A percentile compares a stretch with the other conserved stretches of the same genome.
These are phyloP conservation scores for Eucommia ulmoides DNA, from an alignment of 257 asterid species.

Conservation along the genomic window DNA sequence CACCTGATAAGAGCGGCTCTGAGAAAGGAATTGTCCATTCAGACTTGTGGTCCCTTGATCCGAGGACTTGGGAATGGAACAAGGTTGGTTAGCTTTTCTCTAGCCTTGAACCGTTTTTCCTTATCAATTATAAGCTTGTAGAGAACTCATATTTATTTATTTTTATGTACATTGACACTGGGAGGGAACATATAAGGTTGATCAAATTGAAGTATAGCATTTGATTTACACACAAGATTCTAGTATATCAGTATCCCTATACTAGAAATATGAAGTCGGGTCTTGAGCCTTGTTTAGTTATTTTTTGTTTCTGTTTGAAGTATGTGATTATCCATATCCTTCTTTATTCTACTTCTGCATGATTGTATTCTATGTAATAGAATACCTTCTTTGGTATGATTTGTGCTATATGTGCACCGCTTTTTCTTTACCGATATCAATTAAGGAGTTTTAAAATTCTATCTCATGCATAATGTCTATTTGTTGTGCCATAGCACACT, in stretches of 20 bases:
- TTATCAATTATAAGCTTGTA: too few species aligned
- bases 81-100: constrained; percentile 52
- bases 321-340: neutral
- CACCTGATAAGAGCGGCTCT: constrained; percentile 64
- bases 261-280: neutral
- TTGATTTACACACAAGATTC: neutral
- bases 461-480: too few species aligned
- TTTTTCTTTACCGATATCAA: constrained; percentile 7
- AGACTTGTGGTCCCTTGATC: constrained; percentile 95
- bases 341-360: neutral
- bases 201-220: neutral
- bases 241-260: neutral
- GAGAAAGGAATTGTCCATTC: constrained; percentile 92
- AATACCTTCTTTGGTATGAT: constrained; percentile 2
- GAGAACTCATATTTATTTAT: too few species aligned
- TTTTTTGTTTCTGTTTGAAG: neutral
- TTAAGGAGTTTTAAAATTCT: too few species aligned
- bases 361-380: neutral
- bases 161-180: neutral
- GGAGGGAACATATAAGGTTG: neutral
- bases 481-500: too few species aligned
- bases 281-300: neutral
- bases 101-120: too few species aligned
- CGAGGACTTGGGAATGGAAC: constrained; percentile 96
- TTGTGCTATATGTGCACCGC: constrained; percentile 6